Evolutionary conservation across 2,329 filamentous ascomycete species (phyloP), one percentile per base, ranked within the genome.

Genomic region (Plectosphaerella plurivora): DNA sequence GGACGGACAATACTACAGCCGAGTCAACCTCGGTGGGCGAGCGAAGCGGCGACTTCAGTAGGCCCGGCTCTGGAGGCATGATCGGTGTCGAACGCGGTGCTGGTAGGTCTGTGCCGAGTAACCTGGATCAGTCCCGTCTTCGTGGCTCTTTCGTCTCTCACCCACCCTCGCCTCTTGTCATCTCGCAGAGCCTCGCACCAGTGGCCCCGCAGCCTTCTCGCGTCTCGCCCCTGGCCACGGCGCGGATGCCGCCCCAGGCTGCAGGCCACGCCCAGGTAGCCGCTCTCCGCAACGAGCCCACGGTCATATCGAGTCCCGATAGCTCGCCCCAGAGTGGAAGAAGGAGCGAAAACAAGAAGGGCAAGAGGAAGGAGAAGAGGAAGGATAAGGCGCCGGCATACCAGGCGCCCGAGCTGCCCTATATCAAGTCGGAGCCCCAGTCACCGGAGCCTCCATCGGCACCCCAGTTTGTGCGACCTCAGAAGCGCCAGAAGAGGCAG

Each of bases 151-250:
- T 53, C 22, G 45, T 52, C 36, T 36, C 50, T 57, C 68, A 64
- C 60, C 74, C 67, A 58, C 71, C 81, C 49, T 79, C 87, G 56
- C 83, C 84, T 50, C 73, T 92, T 53, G 77, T 92, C 60, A 83
- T 84, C 63, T 86, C 84, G 60, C 87, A 91, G 65, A 86, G 92
- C 61, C 81, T 85, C 49, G 86, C 84, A 36, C 87, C 87, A 42
- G 72, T 87, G 63, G 89, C 89, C 49, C 88, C 89, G 24, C 88
- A 89, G 63, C 88, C 89, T 50, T 84, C 85, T 47, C 86, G 89
- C 63, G 83, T 83, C 57, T 77, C 87, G 66, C 73, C 79, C 57
- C 64, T 86, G 70, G 73, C 79, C 60, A 69, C 73, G 64, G 68
- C 73, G 50, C 69, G 70, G 35, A 65, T 65, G 18, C 63, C 65